Conservation (phyloP, 805 yeast genomes). For the Candida tibetensis region DNA sequence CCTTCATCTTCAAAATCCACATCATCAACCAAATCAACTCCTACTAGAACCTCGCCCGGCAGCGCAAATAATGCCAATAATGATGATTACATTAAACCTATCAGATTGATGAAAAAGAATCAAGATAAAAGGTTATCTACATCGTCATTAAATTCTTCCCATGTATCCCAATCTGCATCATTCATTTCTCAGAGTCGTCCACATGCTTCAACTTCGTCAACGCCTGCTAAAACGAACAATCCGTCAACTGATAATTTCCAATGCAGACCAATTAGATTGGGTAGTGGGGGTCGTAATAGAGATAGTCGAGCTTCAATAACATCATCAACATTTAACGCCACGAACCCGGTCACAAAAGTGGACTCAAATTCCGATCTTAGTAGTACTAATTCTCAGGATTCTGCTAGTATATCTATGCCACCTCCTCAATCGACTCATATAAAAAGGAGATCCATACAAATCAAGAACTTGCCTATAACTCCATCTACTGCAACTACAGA, state of each 20-base stretch:
- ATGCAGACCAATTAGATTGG: conserved; percentile 36
- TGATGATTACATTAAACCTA: conserved; percentile 21
- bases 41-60: conserved; percentile 1
- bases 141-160: conserved; percentile 7
- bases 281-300: conserved; percentile 10
- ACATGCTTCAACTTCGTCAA: conserved; percentile 3
- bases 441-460: conserved; percentile 25
- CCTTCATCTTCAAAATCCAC: background rate
- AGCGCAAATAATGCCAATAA: conserved; percentile 1
- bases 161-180: conserved; percentile 2
- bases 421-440: conserved; percentile 1
- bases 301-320: conserved; percentile 6
- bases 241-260: conserved; percentile 29
- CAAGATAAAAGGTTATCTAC: conserved; percentile 12
- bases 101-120: conserved; percentile 26
- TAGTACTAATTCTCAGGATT: conserved; percentile 4
- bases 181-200: background rate
- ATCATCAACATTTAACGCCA: background rate
- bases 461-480: conserved; percentile 37
- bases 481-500: conserved; percentile 23
- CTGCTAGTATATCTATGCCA: background rate
- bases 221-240: conserved; percentile 3
- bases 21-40: conserved; percentile 1
- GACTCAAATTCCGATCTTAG: conserved; percentile 3
- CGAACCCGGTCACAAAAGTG: background rate